Evolutionary conservation across 1,139 yeast species (phyloP).

Genomic region (Saccharomyces hybrid): DNA sequence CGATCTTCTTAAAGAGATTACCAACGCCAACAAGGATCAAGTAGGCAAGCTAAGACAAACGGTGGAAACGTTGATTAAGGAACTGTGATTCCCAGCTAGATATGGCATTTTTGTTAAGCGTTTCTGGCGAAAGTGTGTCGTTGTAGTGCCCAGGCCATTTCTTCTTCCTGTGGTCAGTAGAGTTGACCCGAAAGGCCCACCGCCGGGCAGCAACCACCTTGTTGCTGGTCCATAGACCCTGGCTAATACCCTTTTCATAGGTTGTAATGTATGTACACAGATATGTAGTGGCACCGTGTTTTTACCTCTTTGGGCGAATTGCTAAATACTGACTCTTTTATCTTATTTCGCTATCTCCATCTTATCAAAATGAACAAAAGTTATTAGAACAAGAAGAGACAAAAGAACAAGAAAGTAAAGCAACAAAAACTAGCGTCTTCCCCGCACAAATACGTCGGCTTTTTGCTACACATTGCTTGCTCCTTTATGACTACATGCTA

Average conservation of each 20-base stretch:
- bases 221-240: not conserved
- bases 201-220: not conserved
- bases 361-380: not conserved
- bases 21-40: slow-evolving; percentile 10
- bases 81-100: not conserved
- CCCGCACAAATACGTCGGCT: not conserved
- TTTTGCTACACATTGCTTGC: not conserved
- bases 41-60: slow-evolving; percentile 10
- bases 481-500: not conserved
- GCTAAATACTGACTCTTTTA: not conserved
- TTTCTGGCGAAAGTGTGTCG: not conserved
- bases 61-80: slow-evolving; percentile 3
- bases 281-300: not conserved
- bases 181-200: not conserved
- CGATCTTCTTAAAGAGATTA: slow-evolving; percentile 33
- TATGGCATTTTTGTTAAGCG: not conserved
- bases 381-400: not conserved
- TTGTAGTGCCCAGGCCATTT: not conserved
- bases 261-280: not conserved
- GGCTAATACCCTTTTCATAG: not conserved
- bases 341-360: not conserved
- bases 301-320: not conserved
- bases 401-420: not conserved
- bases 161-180: not conserved
- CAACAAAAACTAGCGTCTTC: not conserved